phyloP scores from a whole-genome alignment of 225 moss, liverwort and hornwort species.

The Rhytidiadelphus loreus region DNA sequence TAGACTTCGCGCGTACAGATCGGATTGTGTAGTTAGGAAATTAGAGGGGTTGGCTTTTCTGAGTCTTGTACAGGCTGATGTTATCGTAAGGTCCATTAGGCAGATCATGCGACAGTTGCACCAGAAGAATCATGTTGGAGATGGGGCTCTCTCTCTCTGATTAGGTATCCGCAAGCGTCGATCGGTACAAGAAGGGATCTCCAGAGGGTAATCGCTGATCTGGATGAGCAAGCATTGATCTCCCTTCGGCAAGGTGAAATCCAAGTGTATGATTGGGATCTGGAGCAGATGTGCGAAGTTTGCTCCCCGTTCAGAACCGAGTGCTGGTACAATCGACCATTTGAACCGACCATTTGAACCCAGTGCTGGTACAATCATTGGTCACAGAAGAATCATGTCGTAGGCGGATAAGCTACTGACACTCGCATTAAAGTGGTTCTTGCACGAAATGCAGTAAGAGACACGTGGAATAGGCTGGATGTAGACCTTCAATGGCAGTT shows the following conservation, averaged over 20 bases:
- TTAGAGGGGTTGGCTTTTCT: neutral
- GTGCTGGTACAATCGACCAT: neutral
- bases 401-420: neutral
- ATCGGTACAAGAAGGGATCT: neutral
- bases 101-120: neutral
- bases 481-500: neutral
- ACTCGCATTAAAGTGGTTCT: neutral
- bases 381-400: neutral
- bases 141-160: neutral
- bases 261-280: neutral
- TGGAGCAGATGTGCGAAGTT: neutral
- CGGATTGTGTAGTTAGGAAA: neutral
- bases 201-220: neutral
- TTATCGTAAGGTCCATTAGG: neutral
- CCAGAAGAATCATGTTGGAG: conserved; percentile 1
- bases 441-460: neutral
- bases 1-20: neutral
- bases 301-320: neutral
- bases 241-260: neutral
- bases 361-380: neutral
- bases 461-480: neutral
- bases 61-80: neutral
- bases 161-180: neutral
- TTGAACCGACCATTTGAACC: neutral
- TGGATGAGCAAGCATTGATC: neutral